Evolutionary conservation across 1,284 basidiomycete species (phyloP), one percentile per base, ranked within the genome.

Genomic region (Leccinum insolens): DNA sequence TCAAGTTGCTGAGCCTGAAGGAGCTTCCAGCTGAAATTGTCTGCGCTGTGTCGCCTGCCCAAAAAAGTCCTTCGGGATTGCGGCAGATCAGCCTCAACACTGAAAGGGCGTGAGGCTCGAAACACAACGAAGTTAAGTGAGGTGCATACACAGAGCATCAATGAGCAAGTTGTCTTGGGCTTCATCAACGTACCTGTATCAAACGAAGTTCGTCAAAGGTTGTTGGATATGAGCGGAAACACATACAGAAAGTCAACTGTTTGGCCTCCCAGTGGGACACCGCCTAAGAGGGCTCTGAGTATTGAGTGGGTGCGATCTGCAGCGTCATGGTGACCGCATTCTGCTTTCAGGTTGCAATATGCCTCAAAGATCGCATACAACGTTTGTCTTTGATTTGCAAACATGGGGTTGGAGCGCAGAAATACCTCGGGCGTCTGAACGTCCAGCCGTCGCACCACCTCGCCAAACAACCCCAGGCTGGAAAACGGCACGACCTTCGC

Each of bases 11-110:
- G 75, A 93, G 93, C 14, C 88, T 79, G 73, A 93, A 93, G 0
- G 89, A 86, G 67, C 89, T 91, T 0, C 91, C 91, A 2, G 86
- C 83, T 0, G 88, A 88, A n/a, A 93, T 93, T 0, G 91, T 90
- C 72, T 93, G 91, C 0, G 91, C 91, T 0, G 92, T 93, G 72
- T 93, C 91, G 0, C 91, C 92, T 0, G 91, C 91, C 89, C 89
- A 93, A 72, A 92, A 92, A 28, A 91, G 77, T 0, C 92, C 91
- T 64, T 89, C 80, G 0, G 86, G 83, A 72, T 93, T 92, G 12
- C 77, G 77, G 71, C 89, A 92, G 3, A 93, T 73, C 0, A 77
- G 79, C 14, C 89, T 80, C 57, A 93, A 75, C 2, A 93, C 91
- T 92, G 22, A 4, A 65, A 1, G n/a, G 34, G n/a, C n/a, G 14